Conservation (phyloP, 306 rosid species). For the Inga leiocalycina region DNA sequence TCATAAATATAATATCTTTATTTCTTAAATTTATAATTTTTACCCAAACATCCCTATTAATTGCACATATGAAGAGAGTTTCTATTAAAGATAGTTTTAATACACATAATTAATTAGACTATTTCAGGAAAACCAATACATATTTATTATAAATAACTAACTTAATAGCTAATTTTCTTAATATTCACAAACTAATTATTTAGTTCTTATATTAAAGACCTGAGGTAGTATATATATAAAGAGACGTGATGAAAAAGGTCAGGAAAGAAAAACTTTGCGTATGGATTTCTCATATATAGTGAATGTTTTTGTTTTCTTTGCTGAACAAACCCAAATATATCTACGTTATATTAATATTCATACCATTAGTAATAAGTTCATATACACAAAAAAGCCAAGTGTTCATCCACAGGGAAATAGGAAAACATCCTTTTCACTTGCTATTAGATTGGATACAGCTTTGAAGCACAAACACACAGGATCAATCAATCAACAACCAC, state of each 20-base stretch:
- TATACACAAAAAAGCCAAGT: background rate
- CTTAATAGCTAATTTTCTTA: no score
- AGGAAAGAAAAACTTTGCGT: background rate
- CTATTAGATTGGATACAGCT: slow-evolving; percentile 38
- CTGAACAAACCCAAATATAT: slow-evolving; percentile 2
- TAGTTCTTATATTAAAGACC: no score
- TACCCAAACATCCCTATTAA: no score
- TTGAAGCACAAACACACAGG: slow-evolving; percentile 11
- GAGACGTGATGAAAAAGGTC: background rate
- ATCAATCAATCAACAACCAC: slow-evolving; percentile 28
- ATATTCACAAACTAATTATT: no score
- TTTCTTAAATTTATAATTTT: no score
- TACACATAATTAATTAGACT: no score
- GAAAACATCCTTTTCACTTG: slow-evolving; percentile 32
- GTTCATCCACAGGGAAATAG: slow-evolving; percentile 15
- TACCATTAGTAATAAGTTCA: background rate
- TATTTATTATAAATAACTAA: no score
- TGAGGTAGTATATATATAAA: no score
- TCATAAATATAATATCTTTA: no score
- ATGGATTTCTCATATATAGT: background rate
- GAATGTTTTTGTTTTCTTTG: background rate
- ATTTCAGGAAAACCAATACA: no score
- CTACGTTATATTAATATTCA: background rate
- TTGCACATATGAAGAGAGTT: no score
- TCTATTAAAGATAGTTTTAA: no score